Percentiles rank a stretch among this genome's conserved stretches.
phyloP scores from a whole-genome alignment of 768 basidiomycete species.

The Rickenella mellea region DNA sequence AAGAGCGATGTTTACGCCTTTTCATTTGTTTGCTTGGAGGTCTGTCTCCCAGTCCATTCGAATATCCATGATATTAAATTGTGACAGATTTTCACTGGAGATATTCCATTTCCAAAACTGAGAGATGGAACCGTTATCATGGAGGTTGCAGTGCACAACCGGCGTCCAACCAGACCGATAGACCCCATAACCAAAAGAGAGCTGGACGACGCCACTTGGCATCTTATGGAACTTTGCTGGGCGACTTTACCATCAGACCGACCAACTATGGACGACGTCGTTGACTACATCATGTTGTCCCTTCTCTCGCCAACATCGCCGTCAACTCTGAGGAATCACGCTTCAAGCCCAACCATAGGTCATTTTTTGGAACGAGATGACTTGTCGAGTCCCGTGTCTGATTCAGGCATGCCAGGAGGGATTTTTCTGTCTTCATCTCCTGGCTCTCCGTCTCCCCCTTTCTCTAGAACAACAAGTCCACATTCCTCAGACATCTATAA shows the following conservation, averaged over 20 bases:
- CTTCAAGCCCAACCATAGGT: too few species aligned
- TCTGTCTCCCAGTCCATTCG: background rate
- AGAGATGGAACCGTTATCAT: background rate
- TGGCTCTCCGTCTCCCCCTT: too few species aligned
- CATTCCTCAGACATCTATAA: too few species aligned
- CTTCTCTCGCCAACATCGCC: too few species aligned
- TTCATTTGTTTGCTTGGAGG: background rate
- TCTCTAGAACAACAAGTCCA: too few species aligned
- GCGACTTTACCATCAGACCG: constrained; percentile 22
- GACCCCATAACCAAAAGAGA: constrained; percentile 29
- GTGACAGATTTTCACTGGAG: background rate
- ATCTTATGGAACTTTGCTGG: constrained; percentile 34
- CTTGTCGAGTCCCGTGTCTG: too few species aligned
- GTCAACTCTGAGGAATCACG: too few species aligned
- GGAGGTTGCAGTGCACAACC: background rate
- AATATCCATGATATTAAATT: background rate
- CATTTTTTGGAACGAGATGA: too few species aligned
- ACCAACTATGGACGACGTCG: constrained; percentile 27
- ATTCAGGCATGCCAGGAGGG: too few species aligned
- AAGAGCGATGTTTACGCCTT: background rate
- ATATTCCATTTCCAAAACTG: background rate
- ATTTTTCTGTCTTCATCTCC: too few species aligned
- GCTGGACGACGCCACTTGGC: constrained; percentile 37
- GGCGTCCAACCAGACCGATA: background rate
- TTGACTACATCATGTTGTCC: too few species aligned